Conservation (phyloP, 139 green algal genomes). For the Chlamydomonas schloesseri region DNA sequence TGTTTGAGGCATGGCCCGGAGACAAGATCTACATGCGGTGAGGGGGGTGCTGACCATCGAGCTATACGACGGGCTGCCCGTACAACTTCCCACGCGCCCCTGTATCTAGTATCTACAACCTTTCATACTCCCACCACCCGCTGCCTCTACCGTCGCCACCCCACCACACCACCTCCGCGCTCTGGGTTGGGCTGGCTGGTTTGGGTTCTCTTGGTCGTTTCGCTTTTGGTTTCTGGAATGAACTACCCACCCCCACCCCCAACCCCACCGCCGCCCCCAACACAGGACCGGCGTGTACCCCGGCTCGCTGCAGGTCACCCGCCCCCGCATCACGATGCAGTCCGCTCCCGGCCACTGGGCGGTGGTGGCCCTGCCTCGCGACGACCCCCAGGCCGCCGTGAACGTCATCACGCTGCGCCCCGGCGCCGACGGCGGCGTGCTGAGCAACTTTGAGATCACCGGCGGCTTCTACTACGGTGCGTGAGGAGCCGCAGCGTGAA, state of each 20-base stretch:
- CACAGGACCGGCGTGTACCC: conserved; percentile 29
- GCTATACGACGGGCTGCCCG: too few species aligned
- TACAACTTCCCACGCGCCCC: too few species aligned
- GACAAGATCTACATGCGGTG: conserved; percentile 18
- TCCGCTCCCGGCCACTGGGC: conserved; percentile 48
- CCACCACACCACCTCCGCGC: too few species aligned
- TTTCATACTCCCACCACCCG: too few species aligned
- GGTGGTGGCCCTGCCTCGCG: neutral
- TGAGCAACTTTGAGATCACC: conserved; percentile 28
- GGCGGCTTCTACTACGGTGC: conserved; percentile 38
- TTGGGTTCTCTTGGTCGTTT: too few species aligned
- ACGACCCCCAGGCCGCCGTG: conserved; percentile 28
- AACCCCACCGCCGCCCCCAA: too few species aligned
- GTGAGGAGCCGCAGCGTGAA: neutral
- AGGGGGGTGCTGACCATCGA: too few species aligned
- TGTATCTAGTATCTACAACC: too few species aligned
- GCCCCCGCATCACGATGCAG: conserved; percentile 32
- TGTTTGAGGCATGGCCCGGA: conserved; percentile 22
- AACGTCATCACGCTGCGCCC: conserved; percentile 44
- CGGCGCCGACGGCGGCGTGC: neutral
- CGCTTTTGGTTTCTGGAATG: too few species aligned
- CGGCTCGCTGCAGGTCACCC: neutral
- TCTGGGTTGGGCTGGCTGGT: too few species aligned
- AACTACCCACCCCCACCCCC: too few species aligned
- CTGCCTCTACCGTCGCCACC: too few species aligned